Conservation (phyloP, 345 rosid species). For the Eucalyptus paniculata region DNA sequence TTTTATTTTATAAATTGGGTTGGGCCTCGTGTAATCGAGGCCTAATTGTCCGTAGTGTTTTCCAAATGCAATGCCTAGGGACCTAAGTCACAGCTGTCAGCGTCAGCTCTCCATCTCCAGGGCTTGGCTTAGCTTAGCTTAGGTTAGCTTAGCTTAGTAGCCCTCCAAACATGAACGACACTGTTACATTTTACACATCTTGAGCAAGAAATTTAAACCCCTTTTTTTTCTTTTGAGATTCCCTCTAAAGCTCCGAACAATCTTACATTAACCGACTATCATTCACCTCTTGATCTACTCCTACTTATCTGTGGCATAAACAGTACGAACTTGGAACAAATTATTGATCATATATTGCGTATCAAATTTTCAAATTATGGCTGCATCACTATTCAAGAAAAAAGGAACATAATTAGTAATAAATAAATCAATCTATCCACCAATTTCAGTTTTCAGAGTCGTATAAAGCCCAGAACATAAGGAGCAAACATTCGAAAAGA, state of each 20-base stretch:
- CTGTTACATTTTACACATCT: neutral
- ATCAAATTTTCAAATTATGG: neutral
- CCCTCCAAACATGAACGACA: neutral
- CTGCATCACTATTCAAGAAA: accelerated
- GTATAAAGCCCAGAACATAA: neutral
- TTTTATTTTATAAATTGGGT: neutral
- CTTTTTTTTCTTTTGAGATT: neutral
- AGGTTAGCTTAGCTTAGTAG: neutral
- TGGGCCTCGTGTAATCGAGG: neutral
- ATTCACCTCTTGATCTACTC: neutral
- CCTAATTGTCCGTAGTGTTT: neutral
- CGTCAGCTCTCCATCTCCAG: neutral
- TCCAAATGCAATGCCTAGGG: neutral
- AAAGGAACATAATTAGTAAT: neutral
- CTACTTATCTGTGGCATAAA: neutral
- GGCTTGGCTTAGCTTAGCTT: neutral
- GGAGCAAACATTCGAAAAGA: neutral
- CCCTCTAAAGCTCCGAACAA: neutral
- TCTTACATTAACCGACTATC: neutral
- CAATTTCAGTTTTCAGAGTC: accelerated
- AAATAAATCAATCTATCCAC: neutral
- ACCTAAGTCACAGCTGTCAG: neutral
- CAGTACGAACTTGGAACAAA: neutral
- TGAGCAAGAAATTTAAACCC: neutral
- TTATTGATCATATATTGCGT: accelerated